Evolutionary conservation across 2,329 filamentous ascomycete genomes (phyloP).

Genomic region (Gaeumannomyces sp.): DNA sequence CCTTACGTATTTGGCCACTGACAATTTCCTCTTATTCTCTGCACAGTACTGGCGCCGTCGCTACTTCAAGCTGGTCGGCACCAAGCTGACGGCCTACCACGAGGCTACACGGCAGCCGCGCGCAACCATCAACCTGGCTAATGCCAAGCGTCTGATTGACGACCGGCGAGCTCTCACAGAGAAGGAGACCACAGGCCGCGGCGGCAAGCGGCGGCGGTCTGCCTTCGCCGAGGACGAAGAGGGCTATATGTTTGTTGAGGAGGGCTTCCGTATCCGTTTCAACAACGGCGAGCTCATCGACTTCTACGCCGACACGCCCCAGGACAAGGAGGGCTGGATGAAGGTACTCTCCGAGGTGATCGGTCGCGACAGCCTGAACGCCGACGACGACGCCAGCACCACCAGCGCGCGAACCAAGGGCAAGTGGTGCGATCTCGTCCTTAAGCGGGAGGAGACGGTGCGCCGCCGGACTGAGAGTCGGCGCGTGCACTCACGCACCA

Average conservation of each 20-base stretch:
- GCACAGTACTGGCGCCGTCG: conserved; percentile 89
- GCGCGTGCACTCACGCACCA: conserved; percentile 49
- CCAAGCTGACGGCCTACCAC: conserved; percentile 91
- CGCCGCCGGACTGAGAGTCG: conserved; percentile 47
- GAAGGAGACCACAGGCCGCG: conserved; percentile 71
- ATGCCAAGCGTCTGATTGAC: conserved; percentile 88
- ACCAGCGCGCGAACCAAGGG: conserved; percentile 37
- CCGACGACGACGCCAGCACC: conserved; percentile 37
- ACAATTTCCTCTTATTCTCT: conserved; percentile 21
- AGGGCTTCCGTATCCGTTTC: conserved; percentile 97
- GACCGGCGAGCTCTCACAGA: conserved; percentile 79
- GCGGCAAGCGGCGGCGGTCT: conserved; percentile 78
- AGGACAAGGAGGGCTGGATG: conserved; percentile 94
- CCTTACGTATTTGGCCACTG: conserved; percentile 27
- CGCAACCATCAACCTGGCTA: conserved; percentile 92
- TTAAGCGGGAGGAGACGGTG: conserved; percentile 57
- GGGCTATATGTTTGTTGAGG: conserved; percentile 99
- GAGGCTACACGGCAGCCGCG: conserved; percentile 92
- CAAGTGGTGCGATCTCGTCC: conserved; percentile 63
- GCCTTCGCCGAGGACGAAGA: conserved; percentile 98
- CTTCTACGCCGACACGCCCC: conserved; percentile 87
- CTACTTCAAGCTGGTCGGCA: conserved; percentile 89
- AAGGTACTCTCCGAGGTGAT: conserved; percentile 70
- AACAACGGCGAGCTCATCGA: conserved; percentile 98
- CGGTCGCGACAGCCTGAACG: conserved; percentile 45